Percentiles rank a stretch among this genome's conserved stretches.
phyloP scores from a whole-genome alignment of 139 green algal species.

The Closterium sp. region DNA sequence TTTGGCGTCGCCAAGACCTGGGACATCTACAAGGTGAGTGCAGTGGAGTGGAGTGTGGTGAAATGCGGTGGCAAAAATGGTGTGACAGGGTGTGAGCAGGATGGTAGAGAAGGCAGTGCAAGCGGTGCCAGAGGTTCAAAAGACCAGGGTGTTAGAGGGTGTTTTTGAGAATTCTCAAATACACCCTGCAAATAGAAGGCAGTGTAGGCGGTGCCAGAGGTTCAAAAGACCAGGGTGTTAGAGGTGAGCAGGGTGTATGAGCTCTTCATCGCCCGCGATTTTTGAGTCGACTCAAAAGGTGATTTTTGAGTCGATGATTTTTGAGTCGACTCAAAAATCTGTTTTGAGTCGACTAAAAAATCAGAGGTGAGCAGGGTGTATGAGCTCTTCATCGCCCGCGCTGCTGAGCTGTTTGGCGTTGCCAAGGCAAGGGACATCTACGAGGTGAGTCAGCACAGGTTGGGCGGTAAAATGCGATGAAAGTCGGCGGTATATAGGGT shows the following conservation, averaged over 20 bases:
- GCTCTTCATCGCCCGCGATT: conserved; percentile 81
- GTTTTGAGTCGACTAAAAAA: no score
- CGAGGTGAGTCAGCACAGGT: conserved; percentile 60
- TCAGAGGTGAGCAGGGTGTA: no score
- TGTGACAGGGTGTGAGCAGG: no score
- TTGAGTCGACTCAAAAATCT: no score
- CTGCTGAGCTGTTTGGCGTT: conserved; percentile 91
- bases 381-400: conserved; percentile 82
- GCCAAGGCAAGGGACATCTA: conserved; percentile 95
- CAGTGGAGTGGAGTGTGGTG: not conserved
- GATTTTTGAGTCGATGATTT: no score
- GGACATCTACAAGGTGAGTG: conserved; percentile 84
- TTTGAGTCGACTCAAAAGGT: no score
- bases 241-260: conserved; percentile 81
- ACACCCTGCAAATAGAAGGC: no score
- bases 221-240: conserved; percentile 75
- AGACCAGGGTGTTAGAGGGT: no score
- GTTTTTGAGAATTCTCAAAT: no score
- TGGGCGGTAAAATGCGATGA: no score
- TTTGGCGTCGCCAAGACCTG: conserved; percentile 94
- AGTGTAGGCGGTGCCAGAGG: conserved; percentile 66
- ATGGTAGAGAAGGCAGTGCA: conserved; percentile 68
- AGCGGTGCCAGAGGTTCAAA: conserved; percentile 73
- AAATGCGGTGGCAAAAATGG: not conserved
- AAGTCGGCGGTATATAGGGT: no score